Evolutionary conservation across 2,329 filamentous ascomycete genomes (phyloP).

Genomic region (Lecanicillium sp.): DNA sequence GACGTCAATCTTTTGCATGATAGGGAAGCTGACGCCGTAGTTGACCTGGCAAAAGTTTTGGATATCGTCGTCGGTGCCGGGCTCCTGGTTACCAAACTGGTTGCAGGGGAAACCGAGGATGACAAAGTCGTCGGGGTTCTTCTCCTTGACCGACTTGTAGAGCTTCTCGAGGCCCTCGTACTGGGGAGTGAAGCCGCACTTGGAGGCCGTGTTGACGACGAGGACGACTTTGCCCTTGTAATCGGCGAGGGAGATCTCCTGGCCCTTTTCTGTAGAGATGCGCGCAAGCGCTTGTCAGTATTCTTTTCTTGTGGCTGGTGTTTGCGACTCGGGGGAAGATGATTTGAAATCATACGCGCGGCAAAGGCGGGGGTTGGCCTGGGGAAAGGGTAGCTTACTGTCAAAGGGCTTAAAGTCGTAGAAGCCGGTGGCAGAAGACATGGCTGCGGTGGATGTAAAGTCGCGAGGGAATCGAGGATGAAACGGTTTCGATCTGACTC

Average conservation of each 20-base stretch:
- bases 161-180: conserved; percentile 85
- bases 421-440: conserved; percentile 44
- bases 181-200: conserved; percentile 98
- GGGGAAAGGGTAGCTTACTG: conserved; percentile 44
- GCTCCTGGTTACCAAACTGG: conserved; percentile 90
- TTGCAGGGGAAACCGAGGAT: conserved; percentile 98
- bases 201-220: conserved; percentile 94
- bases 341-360: neutral
- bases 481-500: neutral
- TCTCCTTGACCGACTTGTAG: conserved; percentile 66
- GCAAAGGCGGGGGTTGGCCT: conserved; percentile 4
- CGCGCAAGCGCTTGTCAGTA: neutral
- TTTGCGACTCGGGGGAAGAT: neutral
- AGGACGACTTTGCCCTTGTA: conserved; percentile 91
- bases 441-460: conserved; percentile 15
- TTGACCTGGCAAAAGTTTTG: conserved; percentile 84
- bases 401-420: conserved; percentile 81
- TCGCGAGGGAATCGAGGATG: neutral
- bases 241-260: conserved; percentile 58
- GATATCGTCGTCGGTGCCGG: conserved; percentile 72
- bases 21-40: conserved; percentile 84
- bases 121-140: conserved; percentile 67
- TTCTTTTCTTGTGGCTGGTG: neutral
- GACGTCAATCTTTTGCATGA: conserved; percentile 87
- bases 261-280: conserved; percentile 41